Base-by-base conservation (phyloP, 78 protist genomes). In the Isochrysis galbana region DNA sequence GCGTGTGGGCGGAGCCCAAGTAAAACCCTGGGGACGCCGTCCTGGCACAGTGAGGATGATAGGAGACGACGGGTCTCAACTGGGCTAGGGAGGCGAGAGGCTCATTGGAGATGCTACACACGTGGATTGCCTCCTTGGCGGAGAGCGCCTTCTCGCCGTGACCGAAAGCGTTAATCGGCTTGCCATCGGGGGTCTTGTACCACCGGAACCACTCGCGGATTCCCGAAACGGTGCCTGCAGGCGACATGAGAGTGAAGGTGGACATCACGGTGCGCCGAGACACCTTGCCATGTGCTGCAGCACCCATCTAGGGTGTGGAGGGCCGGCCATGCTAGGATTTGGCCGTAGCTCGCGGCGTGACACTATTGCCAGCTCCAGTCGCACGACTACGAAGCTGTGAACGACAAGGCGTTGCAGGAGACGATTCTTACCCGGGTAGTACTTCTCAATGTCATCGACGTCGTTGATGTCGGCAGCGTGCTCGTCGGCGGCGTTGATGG, bases 111-210 rank as follows among this genome's bases (percentile, higher is more conserved):
- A n/a, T n/a, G n/a, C n/a, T n/a, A n/a, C n/a, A n/a, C n/a, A n/a
- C 61, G 44, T 80, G 29, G 25, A 45, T 34, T 17, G 83, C 54
- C 70, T 46, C 19, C 17, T 2, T 17, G 14, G 47, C 44, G n/a
- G 39, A 7, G 61, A 83, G 93, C 29, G 72, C 69, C 45, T 54
- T 47, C 90, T 83, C 93, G 78, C 93, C 93, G 48, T 80, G 90
- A 1, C 91, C 90, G 36, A 91, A 91, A 44, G 34, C 38, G 93
- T 91, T 91, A 47, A 83, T 10, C 80, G 93, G 93, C 72, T 91
- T 91, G 84, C 55, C 93, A 55, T 91, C 93, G 22, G 93, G 93
- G 38, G 90, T 91, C 90, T 91, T 91, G 91, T 88, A 88, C 78
- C 91, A 67, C 32, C 91, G 91, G 74, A 88, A 88, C 91, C 91